Conservation (phyloP, 1,139 yeast genomes). For the Suhomyces taliae region DNA sequence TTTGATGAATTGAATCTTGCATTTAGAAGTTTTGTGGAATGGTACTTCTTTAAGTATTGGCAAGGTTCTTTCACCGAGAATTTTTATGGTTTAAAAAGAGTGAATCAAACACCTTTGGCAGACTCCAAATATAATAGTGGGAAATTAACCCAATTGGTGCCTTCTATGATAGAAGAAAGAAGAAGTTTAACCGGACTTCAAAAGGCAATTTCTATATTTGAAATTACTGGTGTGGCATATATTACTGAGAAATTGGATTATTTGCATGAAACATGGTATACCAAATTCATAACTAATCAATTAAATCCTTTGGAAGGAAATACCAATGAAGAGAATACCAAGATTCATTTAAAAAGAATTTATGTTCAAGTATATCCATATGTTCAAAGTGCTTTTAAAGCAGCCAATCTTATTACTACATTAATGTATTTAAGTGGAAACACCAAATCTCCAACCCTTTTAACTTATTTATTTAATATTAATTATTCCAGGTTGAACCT, state of each 20-base stretch:
- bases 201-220: slow-evolving; percentile 56
- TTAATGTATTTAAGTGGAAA: slow-evolving; percentile 69
- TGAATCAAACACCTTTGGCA: slow-evolving; percentile 43
- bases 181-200: slow-evolving; percentile 58
- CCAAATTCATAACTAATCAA: slow-evolving; percentile 54
- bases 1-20: slow-evolving; percentile 76
- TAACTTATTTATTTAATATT: slow-evolving; percentile 63
- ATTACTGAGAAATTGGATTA: slow-evolving; percentile 67
- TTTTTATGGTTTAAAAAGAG: slow-evolving; percentile 84
- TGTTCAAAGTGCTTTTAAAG: slow-evolving; percentile 46
- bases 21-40: slow-evolving; percentile 69
- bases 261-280: slow-evolving; percentile 62
- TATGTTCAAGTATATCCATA: slow-evolving; percentile 66
- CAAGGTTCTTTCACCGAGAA: slow-evolving; percentile 89
- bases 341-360: slow-evolving; percentile 36
- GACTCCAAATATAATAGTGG: slow-evolving; percentile 29
- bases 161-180: slow-evolving; percentile 53
- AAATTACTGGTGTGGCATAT: slow-evolving; percentile 68
- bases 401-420: slow-evolving; percentile 59
- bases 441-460: slow-evolving; percentile 61
- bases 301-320: slow-evolving; percentile 33
- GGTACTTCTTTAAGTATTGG: slow-evolving; percentile 69
- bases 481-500: slow-evolving; percentile 69
- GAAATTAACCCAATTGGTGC: slow-evolving; percentile 43
- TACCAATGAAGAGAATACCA: slow-evolving; percentile 28